Percentiles rank a stretch among this genome's conserved stretches.
Conservation (phyloP, 768 basidiomycete genomes). For the Pisolithus tinctorius region DNA sequence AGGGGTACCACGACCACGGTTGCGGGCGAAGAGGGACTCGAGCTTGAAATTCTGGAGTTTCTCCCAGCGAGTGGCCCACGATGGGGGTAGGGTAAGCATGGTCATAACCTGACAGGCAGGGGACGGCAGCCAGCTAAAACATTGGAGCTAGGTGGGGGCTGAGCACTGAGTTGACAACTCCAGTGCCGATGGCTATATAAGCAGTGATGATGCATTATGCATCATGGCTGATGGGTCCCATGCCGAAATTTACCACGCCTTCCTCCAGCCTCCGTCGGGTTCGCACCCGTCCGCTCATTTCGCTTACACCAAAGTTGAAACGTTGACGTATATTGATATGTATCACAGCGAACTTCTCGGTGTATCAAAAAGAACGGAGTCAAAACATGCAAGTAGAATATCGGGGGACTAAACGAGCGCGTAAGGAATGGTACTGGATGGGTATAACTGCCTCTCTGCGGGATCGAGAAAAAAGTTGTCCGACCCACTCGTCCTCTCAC, state of each 20-base stretch:
- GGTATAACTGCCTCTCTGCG: conserved; percentile 10
- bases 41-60: conserved; percentile 45
- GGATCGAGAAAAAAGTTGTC: neutral
- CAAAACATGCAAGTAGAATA: conserved; percentile 5
- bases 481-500: conserved; percentile 16
- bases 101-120: neutral
- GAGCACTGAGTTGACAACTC: neutral
- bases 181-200: conserved; percentile 1
- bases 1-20: conserved; percentile 44
- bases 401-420: conserved; percentile 10
- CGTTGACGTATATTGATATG: too few species aligned
- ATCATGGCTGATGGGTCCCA: neutral
- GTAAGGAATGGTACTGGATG: conserved; percentile 2
- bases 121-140: neutral
- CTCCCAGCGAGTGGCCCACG: conserved; percentile 5
- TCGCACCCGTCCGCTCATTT: too few species aligned
- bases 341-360: neutral
- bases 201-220: neutral
- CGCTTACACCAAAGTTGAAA: too few species aligned
- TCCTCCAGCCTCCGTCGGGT: neutral
- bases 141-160: neutral
- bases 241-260: neutral
- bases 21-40: conserved; percentile 58
- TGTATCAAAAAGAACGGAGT: conserved; percentile 3
- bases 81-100: conserved; percentile 12